A percentile compares a stretch with the other conserved stretches of the same genome.
phyloP scores from a whole-genome alignment of 1,284 basidiomycete species.

The Rhodotorula sp. region DNA sequence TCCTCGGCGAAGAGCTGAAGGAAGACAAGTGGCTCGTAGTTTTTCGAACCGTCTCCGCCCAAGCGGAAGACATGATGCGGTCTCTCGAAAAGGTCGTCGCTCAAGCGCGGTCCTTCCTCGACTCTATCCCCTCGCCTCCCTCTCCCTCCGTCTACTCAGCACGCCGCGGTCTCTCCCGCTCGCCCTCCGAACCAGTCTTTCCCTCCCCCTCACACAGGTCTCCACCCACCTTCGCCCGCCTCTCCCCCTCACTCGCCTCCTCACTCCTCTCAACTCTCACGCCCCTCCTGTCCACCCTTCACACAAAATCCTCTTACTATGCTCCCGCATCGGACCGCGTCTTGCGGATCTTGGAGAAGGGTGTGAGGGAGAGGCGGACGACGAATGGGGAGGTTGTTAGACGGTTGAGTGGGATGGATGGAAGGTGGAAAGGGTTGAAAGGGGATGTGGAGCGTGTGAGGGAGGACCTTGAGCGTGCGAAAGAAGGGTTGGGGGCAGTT shows the following conservation, averaged over 20 bases:
- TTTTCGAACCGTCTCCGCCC: constrained; percentile 86
- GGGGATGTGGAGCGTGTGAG: constrained; percentile 59
- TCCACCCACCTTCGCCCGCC: neutral
- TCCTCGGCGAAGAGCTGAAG: constrained; percentile 78
- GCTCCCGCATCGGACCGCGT: constrained; percentile 88
- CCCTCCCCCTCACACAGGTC: neutral
- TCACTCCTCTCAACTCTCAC: constrained; percentile 11
- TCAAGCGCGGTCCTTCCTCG: constrained; percentile 64
- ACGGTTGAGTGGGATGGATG: constrained; percentile 76
- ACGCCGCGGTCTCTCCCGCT: constrained; percentile 4
- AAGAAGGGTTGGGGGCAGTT: neutral
- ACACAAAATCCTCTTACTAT: constrained; percentile 61
- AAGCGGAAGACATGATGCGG: constrained; percentile 95
- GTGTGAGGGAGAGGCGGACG: constrained; percentile 81
- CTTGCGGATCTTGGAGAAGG: constrained; percentile 87
- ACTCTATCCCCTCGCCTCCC: neutral
- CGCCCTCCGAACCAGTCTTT: constrained; percentile 3
- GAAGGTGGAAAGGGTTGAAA: constrained; percentile 69
- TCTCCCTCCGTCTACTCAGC: neutral
- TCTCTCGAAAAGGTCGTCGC: constrained; percentile 86
- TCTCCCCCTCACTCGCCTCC: neutral
- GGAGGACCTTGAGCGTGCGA: constrained; percentile 53
- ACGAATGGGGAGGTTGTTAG: constrained; percentile 92
- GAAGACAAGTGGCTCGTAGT: constrained; percentile 87
- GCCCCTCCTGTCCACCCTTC: constrained; percentile 19